A percentile compares a stretch with the other conserved stretches of the same genome.
Evolutionary conservation across 192 early-diverging fungal genomes (phyloP).

Genomic region (Backusella mclennaniae): DNA sequence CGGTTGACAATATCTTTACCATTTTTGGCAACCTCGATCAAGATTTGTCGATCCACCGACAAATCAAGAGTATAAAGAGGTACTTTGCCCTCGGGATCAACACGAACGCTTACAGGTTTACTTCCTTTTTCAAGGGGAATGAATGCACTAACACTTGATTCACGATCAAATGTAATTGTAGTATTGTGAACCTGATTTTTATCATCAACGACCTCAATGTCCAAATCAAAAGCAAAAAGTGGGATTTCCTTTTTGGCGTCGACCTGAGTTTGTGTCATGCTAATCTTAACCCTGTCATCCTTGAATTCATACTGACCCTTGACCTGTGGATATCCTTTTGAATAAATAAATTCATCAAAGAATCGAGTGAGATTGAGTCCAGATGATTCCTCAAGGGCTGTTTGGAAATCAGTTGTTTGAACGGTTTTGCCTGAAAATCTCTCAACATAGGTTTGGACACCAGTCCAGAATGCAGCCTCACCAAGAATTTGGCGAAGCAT

Average conservation of each 20-base stretch:
- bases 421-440: constrained; percentile 38
- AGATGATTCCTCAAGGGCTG: constrained; percentile 47
- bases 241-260: constrained; percentile 33
- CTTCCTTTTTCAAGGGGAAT: constrained; percentile 24
- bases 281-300: constrained; percentile 57
- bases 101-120: constrained; percentile 36
- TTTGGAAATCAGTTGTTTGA: constrained; percentile 54
- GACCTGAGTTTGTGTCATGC: constrained; percentile 48
- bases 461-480: constrained; percentile 48
- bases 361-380: constrained; percentile 59
- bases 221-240: constrained; percentile 43
- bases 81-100: constrained; percentile 49
- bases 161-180: constrained; percentile 22
- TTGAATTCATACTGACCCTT: constrained; percentile 52
- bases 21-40: constrained; percentile 38
- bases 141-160: constrained; percentile 25
- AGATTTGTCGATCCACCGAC: constrained; percentile 39
- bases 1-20: constrained; percentile 40
- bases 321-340: constrained; percentile 59
- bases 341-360: constrained; percentile 69
- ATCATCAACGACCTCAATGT: constrained; percentile 45
- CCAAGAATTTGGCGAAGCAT: constrained; percentile 52
- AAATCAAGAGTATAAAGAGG: constrained; percentile 38
- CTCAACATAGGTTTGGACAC: constrained; percentile 43
- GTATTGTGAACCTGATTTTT: not conserved